Evolutionary conservation across 495 filamentous ascomycete species (phyloP).

Genomic region (Penicillium ochrochloron): DNA sequence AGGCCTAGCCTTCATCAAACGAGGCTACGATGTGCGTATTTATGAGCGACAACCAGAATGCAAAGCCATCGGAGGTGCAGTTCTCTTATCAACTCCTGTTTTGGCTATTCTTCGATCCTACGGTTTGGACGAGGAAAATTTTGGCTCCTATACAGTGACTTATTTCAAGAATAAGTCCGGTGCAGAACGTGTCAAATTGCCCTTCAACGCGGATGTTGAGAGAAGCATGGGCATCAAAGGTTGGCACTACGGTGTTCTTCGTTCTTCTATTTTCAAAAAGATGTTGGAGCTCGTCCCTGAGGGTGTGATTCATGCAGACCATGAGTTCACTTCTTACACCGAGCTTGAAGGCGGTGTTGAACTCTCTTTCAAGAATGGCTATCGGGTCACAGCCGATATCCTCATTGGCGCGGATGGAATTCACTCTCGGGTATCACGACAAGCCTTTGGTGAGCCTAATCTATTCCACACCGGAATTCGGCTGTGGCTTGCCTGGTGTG

Average conservation of each 20-base stretch:
- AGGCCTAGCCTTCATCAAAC: slow-evolving; percentile 18
- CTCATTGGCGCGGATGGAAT: slow-evolving; percentile 27
- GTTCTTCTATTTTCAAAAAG: slow-evolving; percentile 27
- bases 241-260: slow-evolving; percentile 29
- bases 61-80: slow-evolving; percentile 19
- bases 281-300: slow-evolving; percentile 23
- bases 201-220: slow-evolving; percentile 26
- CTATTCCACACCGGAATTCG: slow-evolving; percentile 26
- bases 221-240: slow-evolving; percentile 28
- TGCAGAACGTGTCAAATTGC: slow-evolving; percentile 21
- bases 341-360: slow-evolving; percentile 14
- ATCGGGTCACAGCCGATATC: slow-evolving; percentile 21
- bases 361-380: slow-evolving; percentile 20
- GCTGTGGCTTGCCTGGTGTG: slow-evolving; percentile 30
- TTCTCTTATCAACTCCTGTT: slow-evolving; percentile 15
- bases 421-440: slow-evolving; percentile 21
- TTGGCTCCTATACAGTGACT: slow-evolving; percentile 21
- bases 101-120: slow-evolving; percentile 21
- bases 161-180: slow-evolving; percentile 16
- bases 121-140: slow-evolving; percentile 7
- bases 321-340: slow-evolving; percentile 20
- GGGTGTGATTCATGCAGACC: slow-evolving; percentile 14
- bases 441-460: slow-evolving; percentile 25
- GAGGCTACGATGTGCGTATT: slow-evolving; percentile 19
- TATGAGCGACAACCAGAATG: slow-evolving; percentile 20